These are phyloP conservation scores for Monascus ruber DNA, from an alignment of 2,329 filamentous ascomycete genomes.

Conservation along the genomic window DNA sequence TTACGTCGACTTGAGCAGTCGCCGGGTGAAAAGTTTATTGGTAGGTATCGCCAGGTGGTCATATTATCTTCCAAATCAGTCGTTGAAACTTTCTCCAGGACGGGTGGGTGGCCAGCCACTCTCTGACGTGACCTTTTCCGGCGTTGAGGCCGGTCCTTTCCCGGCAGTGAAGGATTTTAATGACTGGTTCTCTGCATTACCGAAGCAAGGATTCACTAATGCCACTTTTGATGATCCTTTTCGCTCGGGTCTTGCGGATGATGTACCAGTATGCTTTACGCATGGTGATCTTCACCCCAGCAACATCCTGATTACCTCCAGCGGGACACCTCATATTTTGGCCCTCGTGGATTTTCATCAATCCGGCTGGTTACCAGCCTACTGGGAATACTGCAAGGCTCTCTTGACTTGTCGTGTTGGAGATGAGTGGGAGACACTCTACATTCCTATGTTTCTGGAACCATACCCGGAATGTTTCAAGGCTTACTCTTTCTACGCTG, in stretches of 20 bases:
- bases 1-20: no score
- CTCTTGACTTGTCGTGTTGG: not conserved
- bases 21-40: no score
- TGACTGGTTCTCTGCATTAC: not conserved
- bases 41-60: no score
- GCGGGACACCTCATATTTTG: not conserved
- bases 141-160: not conserved
- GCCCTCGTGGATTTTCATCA: not conserved
- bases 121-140: not conserved
- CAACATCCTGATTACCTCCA: not conserved
- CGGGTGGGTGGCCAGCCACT: not conserved
- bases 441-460: not conserved
- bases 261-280: slow-evolving; percentile 7
- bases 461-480: not conserved
- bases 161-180: not conserved
- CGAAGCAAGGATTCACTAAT: not conserved
- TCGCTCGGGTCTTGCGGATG: not conserved
- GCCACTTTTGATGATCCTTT: not conserved
- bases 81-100: no score
- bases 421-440: not conserved
- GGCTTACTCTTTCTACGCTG: not conserved
- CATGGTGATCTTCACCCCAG: not conserved
- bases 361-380: not conserved
- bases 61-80: no score
- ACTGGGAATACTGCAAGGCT: not conserved